Conservation (phyloP, 305 asterid species). For the Ajuga reptans region DNA sequence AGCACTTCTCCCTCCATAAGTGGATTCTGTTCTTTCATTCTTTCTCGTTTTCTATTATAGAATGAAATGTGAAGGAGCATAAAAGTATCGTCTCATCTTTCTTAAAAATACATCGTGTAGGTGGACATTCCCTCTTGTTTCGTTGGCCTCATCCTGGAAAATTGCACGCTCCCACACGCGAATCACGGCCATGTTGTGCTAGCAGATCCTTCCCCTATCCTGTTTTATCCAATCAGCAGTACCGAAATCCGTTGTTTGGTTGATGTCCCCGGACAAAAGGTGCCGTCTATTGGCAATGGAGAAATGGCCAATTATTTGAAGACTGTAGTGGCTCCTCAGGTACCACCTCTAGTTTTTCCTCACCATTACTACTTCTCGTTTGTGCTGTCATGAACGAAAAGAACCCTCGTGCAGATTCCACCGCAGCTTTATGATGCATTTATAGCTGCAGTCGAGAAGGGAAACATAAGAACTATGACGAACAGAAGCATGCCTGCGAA, state of each 20-base stretch:
- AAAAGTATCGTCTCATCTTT: too few species aligned
- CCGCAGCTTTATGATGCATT: slow-evolving; percentile 47
- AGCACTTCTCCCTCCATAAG: too few species aligned
- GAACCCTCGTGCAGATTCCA: too few species aligned
- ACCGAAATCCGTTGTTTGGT: slow-evolving; percentile 71
- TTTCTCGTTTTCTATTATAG: too few species aligned
- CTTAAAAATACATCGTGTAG: too few species aligned
- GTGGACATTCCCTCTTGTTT: slow-evolving; percentile 65
- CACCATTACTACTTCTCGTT: too few species aligned
- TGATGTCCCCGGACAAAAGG: slow-evolving; percentile 60
- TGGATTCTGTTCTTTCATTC: too few species aligned
- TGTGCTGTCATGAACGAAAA: too few species aligned
- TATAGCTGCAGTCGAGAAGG: slow-evolving; percentile 51
- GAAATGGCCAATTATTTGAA: slow-evolving; percentile 60
- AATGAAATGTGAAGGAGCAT: too few species aligned
- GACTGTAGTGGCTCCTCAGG: slow-evolving; percentile 72
- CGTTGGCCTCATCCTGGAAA: slow-evolving; percentile 65
- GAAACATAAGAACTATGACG: slow-evolving; percentile 64
- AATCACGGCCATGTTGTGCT: slow-evolving; percentile 64
- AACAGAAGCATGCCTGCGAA: slow-evolving; percentile 82
- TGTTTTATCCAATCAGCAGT: slow-evolving; percentile 64
- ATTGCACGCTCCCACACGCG: slow-evolving; percentile 54
- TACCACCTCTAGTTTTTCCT: too few species aligned
- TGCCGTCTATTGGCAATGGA: slow-evolving; percentile 69
- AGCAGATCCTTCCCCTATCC: slow-evolving; percentile 62